Conservation (phyloP, 1,284 basidiomycete genomes). For the Phlebopus sp. region DNA sequence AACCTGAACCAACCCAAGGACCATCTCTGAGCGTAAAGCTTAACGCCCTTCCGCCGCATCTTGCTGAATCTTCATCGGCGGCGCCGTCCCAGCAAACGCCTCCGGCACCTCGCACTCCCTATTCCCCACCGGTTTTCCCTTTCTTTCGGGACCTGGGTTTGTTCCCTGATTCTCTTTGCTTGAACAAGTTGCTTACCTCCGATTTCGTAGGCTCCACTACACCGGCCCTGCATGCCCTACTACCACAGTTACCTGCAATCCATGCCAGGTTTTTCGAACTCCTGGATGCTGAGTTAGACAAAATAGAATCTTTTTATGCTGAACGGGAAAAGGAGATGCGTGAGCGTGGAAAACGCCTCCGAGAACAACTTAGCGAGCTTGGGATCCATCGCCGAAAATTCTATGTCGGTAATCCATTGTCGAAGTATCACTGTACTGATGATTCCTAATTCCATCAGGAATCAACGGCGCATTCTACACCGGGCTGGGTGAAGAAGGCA, state of each 20-base stretch:
- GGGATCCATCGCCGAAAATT: slow-evolving; percentile 66
- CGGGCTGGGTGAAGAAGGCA: slow-evolving; percentile 15
- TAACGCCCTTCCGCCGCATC: slow-evolving; percentile 4
- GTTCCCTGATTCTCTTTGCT: neutral
- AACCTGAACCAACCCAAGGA: slow-evolving; percentile 9
- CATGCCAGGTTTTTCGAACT: slow-evolving; percentile 74
- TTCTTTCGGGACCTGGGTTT: slow-evolving; percentile 13
- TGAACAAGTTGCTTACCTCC: neutral
- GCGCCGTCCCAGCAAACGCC: neutral
- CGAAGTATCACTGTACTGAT: slow-evolving; percentile 7
- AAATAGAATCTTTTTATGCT: slow-evolving; percentile 82
- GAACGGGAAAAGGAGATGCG: slow-evolving; percentile 71
- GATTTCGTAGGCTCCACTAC: slow-evolving; percentile 11
- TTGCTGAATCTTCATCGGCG: neutral
- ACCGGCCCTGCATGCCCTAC: slow-evolving; percentile 48
- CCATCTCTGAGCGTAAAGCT: slow-evolving; percentile 17
- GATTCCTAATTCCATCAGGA: slow-evolving; percentile 17
- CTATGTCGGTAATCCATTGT: slow-evolving; percentile 45
- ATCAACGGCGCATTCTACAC: slow-evolving; percentile 8
- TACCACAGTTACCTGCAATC: slow-evolving; percentile 52
- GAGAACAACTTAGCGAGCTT: slow-evolving; percentile 74
- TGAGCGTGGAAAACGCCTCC: slow-evolving; percentile 48
- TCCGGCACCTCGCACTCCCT: slow-evolving; percentile 2
- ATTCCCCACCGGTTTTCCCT: slow-evolving; percentile 5
- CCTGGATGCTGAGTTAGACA: slow-evolving; percentile 74